These are phyloP conservation scores for Elsinoe arachidis DNA, from an alignment of 2,329 filamentous ascomycete genomes.

Conservation along the genomic window DNA sequence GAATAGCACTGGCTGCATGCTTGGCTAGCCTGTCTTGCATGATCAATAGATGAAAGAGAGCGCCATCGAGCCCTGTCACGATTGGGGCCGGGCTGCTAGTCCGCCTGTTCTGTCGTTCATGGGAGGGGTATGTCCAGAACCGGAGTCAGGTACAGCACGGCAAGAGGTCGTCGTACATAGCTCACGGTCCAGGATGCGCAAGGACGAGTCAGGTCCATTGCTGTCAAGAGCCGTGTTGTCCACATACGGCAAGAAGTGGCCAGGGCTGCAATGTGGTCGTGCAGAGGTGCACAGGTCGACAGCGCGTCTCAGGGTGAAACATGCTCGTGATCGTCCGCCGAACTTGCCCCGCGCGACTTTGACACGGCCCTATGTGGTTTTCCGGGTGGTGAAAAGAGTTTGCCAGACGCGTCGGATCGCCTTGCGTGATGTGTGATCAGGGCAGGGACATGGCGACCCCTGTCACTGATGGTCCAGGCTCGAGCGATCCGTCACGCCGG, in stretches of 20 bases:
- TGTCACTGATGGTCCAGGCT: neutral
- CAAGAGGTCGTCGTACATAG: neutral
- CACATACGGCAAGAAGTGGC: neutral
- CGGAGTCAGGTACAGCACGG: neutral
- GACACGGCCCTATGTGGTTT: neutral
- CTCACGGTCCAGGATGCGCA: neutral
- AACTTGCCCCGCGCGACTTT: neutral
- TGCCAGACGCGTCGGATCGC: neutral
- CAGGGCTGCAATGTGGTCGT: neutral
- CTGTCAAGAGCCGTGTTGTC: neutral
- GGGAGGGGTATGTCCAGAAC: neutral
- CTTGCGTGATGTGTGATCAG: neutral
- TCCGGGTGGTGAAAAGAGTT: neutral
- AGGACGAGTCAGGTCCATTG: neutral
- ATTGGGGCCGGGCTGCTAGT: neutral
- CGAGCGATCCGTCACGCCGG: neutral
- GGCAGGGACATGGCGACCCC: neutral
- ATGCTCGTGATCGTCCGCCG: neutral
- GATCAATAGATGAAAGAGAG: neutral
- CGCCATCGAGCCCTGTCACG: neutral
- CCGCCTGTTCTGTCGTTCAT: neutral
- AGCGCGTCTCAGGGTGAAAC: conserved; percentile 6
- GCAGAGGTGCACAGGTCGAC: neutral
- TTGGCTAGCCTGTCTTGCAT: neutral
- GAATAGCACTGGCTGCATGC: neutral